A percentile compares a stretch with the other conserved stretches of the same genome.
These are phyloP conservation scores for Chamaecyparis obtusa DNA, from an alignment of 75 land plant species.

Conservation along the genomic window DNA sequence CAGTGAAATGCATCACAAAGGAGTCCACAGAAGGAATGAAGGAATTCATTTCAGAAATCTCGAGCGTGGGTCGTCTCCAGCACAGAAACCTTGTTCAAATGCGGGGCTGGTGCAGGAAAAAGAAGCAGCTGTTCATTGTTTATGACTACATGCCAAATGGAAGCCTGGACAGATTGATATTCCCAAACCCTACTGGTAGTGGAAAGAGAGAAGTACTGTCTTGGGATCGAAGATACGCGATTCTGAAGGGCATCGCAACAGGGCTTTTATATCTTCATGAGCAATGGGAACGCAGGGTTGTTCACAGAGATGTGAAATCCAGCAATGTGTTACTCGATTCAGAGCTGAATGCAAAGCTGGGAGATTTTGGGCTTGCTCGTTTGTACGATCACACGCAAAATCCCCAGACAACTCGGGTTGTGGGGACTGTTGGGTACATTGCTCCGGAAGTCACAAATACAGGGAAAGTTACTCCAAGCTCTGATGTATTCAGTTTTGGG, in stretches of 20 bases:
- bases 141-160: constrained; percentile 38
- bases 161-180: constrained; percentile 25
- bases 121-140: constrained; percentile 16
- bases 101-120: constrained; percentile 37
- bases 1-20: constrained; percentile 28
- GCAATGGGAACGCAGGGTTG: constrained; percentile 18
- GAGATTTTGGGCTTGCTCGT: constrained; percentile 29
- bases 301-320: constrained; percentile 45
- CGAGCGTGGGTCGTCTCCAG: constrained; percentile 38
- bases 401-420: constrained; percentile 29
- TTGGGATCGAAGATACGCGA: constrained; percentile 13
- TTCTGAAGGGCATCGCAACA: constrained; percentile 25
- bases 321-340: constrained; percentile 27
- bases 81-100: constrained; percentile 47
- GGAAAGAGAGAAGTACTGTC: not conserved
- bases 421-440: constrained; percentile 27
- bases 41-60: constrained; percentile 46
- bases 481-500: constrained; percentile 38
- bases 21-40: constrained; percentile 35
- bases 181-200: not conserved
- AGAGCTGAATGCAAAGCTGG: constrained; percentile 21
- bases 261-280: constrained; percentile 26
- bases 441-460: constrained; percentile 22
- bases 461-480: constrained; percentile 23
- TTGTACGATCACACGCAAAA: constrained; percentile 20